Evolutionary conservation across 352 stramenopile species (phyloP).

Genomic region (Thalassiosira mediterranea): DNA sequence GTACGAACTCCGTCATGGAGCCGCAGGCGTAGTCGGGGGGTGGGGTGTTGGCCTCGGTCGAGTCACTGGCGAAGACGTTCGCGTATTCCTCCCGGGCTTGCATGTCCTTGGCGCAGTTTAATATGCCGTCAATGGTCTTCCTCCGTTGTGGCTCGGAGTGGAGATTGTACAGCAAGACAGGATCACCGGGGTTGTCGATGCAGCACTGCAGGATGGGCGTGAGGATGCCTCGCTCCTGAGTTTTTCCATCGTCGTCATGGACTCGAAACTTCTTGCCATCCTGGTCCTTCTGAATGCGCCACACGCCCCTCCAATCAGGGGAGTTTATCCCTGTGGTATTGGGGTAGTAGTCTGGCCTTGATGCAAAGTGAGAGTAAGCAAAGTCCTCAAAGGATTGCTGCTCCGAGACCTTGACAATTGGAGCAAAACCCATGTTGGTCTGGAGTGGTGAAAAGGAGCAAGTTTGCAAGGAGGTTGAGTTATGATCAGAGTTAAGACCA

Average conservation of each 20-base stretch:
- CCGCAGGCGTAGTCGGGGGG: constrained; percentile 21
- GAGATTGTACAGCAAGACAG: constrained; percentile 30
- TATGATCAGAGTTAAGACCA: too few relatives aligned
- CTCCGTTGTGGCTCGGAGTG: constrained; percentile 14
- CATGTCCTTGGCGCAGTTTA: constrained; percentile 15
- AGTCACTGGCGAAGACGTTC: background rate
- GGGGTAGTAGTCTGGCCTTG: constrained; percentile 17
- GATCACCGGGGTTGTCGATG: constrained; percentile 29
- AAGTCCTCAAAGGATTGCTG: constrained; percentile 19
- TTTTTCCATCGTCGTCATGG: constrained; percentile 27
- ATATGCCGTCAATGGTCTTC: constrained; percentile 12
- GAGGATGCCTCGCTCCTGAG: constrained; percentile 8
- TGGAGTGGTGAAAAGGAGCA: too few relatives aligned
- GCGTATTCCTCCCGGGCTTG: background rate
- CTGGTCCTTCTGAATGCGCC: constrained; percentile 3
- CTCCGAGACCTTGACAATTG: constrained; percentile 14
- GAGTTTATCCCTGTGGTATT: constrained; percentile 20
- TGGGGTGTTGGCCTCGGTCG: background rate
- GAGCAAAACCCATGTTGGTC: constrained; percentile 44
- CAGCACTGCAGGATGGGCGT: constrained; percentile 36
- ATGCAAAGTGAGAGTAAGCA: constrained; percentile 35
- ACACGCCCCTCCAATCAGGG: constrained; percentile 13
- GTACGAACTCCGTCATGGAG: constrained; percentile 32
- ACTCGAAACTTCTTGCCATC: constrained; percentile 11
- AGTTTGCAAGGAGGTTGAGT: too few relatives aligned